Percentiles rank a stretch among this genome's conserved stretches.
Conservation (phyloP, 495 filamentous ascomycete species). For the Hamigera avellanea region DNA sequence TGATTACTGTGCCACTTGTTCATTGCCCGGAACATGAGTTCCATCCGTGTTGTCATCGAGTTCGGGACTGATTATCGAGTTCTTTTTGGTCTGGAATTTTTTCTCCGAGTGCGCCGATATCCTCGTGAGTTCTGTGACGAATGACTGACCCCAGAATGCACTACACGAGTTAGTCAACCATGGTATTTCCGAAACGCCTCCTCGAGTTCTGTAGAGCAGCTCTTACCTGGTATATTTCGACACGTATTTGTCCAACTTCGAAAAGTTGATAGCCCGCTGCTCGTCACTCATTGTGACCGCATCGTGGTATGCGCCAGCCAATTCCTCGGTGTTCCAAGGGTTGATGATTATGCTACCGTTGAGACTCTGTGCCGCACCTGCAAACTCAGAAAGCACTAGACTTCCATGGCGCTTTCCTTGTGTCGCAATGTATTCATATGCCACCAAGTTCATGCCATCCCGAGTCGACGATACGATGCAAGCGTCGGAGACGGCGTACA, state of each 20-base stretch:
- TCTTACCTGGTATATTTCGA: slow-evolving; percentile 84
- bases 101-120: slow-evolving; percentile 42
- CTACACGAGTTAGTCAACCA: slow-evolving; percentile 30
- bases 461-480: slow-evolving; percentile 91
- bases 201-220: too few species aligned
- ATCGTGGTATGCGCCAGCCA: slow-evolving; percentile 85
- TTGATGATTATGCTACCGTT: slow-evolving; percentile 92
- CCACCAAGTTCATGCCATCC: slow-evolving; percentile 99
- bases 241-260: slow-evolving; percentile 85
- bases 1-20: too few species aligned
- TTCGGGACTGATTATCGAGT: slow-evolving; percentile 5
- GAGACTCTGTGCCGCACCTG: slow-evolving; percentile 83
- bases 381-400: slow-evolving; percentile 91
- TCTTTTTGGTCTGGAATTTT: slow-evolving; percentile 30
- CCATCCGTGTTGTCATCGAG: slow-evolving; percentile 4
- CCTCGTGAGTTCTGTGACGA: slow-evolving; percentile 72
- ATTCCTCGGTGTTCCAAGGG: slow-evolving; percentile 94
- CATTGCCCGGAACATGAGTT: slow-evolving; percentile 1
- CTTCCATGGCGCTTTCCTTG: slow-evolving; percentile 81
- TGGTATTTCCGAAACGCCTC: too few species aligned
- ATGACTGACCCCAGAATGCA: slow-evolving; percentile 95
- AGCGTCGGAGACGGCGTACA: slow-evolving; percentile 88
- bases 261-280: slow-evolving; percentile 72
- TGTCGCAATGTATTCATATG: slow-evolving; percentile 93
- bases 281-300: slow-evolving; percentile 89